Base-by-base conservation (phyloP, 225 moss, liverwort and hornwort genomes). In the Pseudoscleropodium purum region DNA sequence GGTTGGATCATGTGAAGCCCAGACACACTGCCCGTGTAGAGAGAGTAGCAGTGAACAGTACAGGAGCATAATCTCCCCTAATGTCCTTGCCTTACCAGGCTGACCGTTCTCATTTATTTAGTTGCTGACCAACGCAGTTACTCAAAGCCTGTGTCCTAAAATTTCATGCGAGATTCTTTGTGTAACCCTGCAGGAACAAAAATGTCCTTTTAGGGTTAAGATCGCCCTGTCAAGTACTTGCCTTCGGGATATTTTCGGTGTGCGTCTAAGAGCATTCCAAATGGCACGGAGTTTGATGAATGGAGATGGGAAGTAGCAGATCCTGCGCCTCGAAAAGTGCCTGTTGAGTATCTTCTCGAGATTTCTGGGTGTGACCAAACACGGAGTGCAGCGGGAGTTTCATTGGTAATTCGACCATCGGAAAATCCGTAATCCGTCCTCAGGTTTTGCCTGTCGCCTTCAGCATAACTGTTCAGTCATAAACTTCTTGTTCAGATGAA, bases 301-400 rank as follows among this genome's bases (percentile, higher is more conserved):
- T 92, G 84, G 70, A 87, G 84, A 67, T 68, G 84, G 45, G 91
- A 83, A 74, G 88, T 34, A 75, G 90, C 52, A 86, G 92, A 91
- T 86, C 80, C 91, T 79, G 63, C 59, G 43, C 90, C 82, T 82
- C 82, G 85, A 41, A 90, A 84, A 60, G 88, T 52, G 29, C 90
- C 86, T 64, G 86, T 91, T n/a, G 93, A 94, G 36, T 91, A 86
- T 49, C 91, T 84, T 86, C 91, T 92, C 20, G 84, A 60, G 41
- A 87, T 89, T 76, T 94, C 92, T 87, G 86, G 84, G 18, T 84
- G 93, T 63, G 93, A 83, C 91, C 92, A 87, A 41, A 82, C 83
- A 51, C 89, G 69, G 47, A 84, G 84, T 79, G 88, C 85, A 36
- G 45, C 26, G 29, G 91, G 86, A 84, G 89, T 76, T 76, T 60